Conservation (phyloP, 768 basidiomycete species). For the Trametes gibbosa region DNA sequence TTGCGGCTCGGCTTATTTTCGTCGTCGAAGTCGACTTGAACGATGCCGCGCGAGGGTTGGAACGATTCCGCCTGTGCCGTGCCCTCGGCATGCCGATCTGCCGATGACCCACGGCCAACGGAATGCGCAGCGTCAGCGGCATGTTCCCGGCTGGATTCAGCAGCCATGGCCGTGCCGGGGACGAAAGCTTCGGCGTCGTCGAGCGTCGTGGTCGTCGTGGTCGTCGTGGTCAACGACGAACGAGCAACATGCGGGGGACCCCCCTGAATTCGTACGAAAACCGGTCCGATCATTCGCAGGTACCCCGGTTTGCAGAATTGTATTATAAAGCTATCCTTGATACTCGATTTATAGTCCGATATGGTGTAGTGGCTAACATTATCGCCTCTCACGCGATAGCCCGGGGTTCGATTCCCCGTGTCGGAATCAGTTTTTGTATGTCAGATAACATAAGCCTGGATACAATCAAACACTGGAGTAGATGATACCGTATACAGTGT, state of each 20-base stretch:
- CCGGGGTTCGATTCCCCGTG: constrained; percentile 23
- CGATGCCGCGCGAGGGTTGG: constrained; percentile 15
- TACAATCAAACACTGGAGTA: no score
- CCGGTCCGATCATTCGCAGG: constrained; percentile 6
- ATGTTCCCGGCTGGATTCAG: constrained; percentile 12
- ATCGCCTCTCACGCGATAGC: constrained; percentile 24
- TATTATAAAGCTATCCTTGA: no score
- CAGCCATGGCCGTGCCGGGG: constrained; percentile 8
- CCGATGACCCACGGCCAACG: constrained; percentile 15
- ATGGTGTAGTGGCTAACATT: constrained; percentile 23
- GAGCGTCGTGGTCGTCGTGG: constrained; percentile 4
- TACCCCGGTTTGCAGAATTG: no score
- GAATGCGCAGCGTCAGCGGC: constrained; percentile 13
- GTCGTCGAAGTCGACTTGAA: constrained; percentile 2
- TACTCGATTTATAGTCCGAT: constrained; percentile 9
- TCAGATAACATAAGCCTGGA: no score
- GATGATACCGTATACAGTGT: no score
- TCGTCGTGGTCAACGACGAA: constrained; percentile 14
- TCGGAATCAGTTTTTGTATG: constrained; percentile 12
- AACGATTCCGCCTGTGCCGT: constrained; percentile 8
- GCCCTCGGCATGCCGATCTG: constrained; percentile 18
- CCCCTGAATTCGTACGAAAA: background rate
- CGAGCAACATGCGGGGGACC: background rate
- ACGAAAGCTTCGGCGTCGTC: background rate
- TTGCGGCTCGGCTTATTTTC: constrained; percentile 12